These are phyloP conservation scores for Neostapfia colusana DNA, from an alignment of 176 grass and related monocot species.

Conservation along the genomic window DNA sequence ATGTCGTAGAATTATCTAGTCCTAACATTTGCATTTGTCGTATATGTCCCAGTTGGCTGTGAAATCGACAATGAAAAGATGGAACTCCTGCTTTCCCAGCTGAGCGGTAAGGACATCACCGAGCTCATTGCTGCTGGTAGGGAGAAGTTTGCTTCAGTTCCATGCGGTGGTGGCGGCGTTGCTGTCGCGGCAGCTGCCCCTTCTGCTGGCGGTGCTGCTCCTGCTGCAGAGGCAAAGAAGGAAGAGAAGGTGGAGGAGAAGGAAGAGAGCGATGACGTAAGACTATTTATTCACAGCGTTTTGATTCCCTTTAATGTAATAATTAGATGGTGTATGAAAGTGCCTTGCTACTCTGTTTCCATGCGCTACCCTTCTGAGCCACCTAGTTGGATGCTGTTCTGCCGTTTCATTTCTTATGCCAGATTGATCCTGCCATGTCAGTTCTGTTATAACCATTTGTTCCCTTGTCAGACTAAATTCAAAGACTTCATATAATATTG, in stretches of 20 bases:
- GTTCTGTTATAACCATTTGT: neutral
- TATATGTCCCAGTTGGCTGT: constrained; percentile 36
- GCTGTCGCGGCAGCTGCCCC: constrained; percentile 38
- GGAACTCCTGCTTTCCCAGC: constrained; percentile 41
- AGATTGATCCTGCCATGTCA: neutral
- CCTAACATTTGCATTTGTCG: neutral
- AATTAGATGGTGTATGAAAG: no score
- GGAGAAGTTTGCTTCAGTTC: constrained; percentile 66
- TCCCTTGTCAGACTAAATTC: neutral
- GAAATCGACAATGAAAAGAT: constrained; percentile 52
- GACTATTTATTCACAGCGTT: neutral
- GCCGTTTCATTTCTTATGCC: neutral
- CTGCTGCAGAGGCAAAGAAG: constrained; percentile 57
- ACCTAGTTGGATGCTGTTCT: neutral
- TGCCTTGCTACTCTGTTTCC: neutral
- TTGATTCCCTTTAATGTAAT: neutral
- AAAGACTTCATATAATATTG: neutral
- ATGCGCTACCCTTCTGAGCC: neutral
- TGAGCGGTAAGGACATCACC: constrained; percentile 59
- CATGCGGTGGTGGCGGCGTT: constrained; percentile 36
- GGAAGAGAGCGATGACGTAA: constrained; percentile 70
- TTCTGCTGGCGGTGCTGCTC: constrained; percentile 31
- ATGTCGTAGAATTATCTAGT: neutral
- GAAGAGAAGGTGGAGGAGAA: constrained; percentile 69
- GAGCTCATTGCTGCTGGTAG: constrained; percentile 58